Base-by-base conservation (phyloP, 805 yeast genomes). In the Lipomyces yamanashiensis region DNA sequence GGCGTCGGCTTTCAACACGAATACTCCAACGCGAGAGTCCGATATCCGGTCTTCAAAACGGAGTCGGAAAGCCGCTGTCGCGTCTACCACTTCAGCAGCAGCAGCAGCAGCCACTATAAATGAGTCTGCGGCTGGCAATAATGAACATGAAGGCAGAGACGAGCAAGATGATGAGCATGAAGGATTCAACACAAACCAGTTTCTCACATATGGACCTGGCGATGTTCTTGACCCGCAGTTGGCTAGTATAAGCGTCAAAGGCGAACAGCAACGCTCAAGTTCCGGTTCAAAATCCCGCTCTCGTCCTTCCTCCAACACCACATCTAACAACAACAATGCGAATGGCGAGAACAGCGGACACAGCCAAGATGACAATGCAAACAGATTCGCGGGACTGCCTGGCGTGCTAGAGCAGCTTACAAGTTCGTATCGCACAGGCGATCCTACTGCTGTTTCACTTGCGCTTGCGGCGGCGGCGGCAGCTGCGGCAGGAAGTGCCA, bases 221-320 rank as follows among this genome's bases (percentile, higher is more conserved):
- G 54, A 39, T 43, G 66, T 58, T 2, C 58, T 64, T 23, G 68
- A 64, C 41, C 68, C 68, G 21, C 67, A 58, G 21, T 48, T 64
- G 15, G 63, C 66, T 19, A 44, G 53, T 28, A 33, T 61, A 9
- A 61, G 57, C 44, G 13, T 21, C 50, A 43, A 39, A 39, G 13
- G n/a, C 41, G 41, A 39, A 2, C 33, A 10, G 40, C 12, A 34
- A 9, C 53, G 4, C 19, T 34, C 39, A 49, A 49, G 12, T 49
- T 34, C 53, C 21, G 33, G 12, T 6, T 13, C 37, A 34, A 56
- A 34, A 34, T 43, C 23, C n/a, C 52, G 54, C 19, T 34, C 23
- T 34, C 59, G 7, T 7, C 34, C 8, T 41, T 23, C 34, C 49
- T 19, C 41, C 9, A 28, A 19, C 48, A 36, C 19, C 49, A 43